Evolutionary conservation across 345 rosid species (phyloP), one percentile per base, ranked within the genome.

Genomic region (Cardamine resedifolia): DNA sequence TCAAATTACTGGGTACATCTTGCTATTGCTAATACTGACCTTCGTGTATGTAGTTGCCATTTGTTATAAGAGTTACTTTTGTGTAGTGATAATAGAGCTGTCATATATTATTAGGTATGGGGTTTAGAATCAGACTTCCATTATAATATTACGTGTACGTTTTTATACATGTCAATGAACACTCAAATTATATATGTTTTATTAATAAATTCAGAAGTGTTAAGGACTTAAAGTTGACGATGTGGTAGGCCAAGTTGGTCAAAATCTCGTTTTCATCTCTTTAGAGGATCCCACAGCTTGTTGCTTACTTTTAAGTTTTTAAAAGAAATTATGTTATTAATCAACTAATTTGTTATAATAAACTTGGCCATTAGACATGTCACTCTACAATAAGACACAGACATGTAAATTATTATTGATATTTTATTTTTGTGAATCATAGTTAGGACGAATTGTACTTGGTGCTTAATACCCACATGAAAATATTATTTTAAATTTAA

Each of bases 241-340:
- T n/a, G n/a, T n/a, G n/a, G n/a, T n/a, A n/a, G n/a, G 74, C 58
- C 71, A 70, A 76, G 52, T 70, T 69, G 75, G 27, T 63, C 79
- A 15, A 19, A 26, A 19, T 53, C 45, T 76, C 45, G 16, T 76
- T 75, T 53, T 20, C 65, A 44, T 53, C 58, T 53, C n/a, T 61
- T 63, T 55, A 69, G 75, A 76, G 79, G 75, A 76, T 76, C 74
- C 79, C 75, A 76, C 79, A 56, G 71, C 39, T 76, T 39, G 11
- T 64, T 69, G 28, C n/a, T n/a, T n/a, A n/a, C n/a, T n/a, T n/a
- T n/a, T n/a, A 7, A 3, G 3, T n/a, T 10, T 11, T 28, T 3
- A 3, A 58, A 68, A 5, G 2, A 24, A 24, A 10, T 55, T 60
- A 0, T 18, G 64, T 12, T 55, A 55, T 47, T 33, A 69, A 62